Percentiles rank a stretch among this genome's conserved stretches.
These are phyloP conservation scores for Brassica napus DNA, from an alignment of 345 rosid species.

Conservation along the genomic window Da-Ae NC_063435.1:20024001-20024500, in stretches of 20 bases:
- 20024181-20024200: conserved; percentile 63
- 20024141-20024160: conserved; percentile 67
- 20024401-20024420: conserved; percentile 94
- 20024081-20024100: conserved; percentile 67
- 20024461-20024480: conserved; percentile 96
- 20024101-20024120: conserved; percentile 82
- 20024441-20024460: conserved; percentile 78
- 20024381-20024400: conserved; percentile 81
- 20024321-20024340: no score
- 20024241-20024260: conserved; percentile 81
- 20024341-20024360: no score
- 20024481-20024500: conserved; percentile 98
- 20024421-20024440: conserved; percentile 94
- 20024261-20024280: conserved; percentile 83
- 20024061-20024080: conserved; percentile 50
- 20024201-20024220: conserved; percentile 79
- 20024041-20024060: background rate
- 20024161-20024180: conserved; percentile 64
- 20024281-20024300: conserved; percentile 85
- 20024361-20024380: conserved; percentile 96
- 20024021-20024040: conserved; percentile 11
- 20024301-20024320: conserved; percentile 56
- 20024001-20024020: conserved; percentile 6
- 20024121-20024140: conserved; percentile 76
- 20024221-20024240: conserved; percentile 72